Percentiles rank a stretch among this genome's conserved stretches.
Conservation (phyloP, 75 land plant species). For the Cunninghamia lanceolata region DNA sequence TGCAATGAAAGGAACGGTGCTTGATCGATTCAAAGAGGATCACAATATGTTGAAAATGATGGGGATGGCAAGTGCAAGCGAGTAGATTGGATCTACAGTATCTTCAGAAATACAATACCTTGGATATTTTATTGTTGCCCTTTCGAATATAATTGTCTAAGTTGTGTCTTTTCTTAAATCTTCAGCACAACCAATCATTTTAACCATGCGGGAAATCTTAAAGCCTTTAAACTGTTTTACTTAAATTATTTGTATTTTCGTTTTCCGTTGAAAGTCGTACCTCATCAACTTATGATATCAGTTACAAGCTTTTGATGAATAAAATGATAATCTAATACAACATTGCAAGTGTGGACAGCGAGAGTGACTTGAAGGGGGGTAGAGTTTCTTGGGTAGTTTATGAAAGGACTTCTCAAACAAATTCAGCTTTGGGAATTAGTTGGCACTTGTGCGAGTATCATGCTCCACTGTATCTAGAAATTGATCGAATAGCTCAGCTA, state of each 20-base stretch:
- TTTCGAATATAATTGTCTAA: background rate
- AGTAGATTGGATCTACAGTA: conserved; percentile 4
- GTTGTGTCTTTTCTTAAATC: background rate
- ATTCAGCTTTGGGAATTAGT: background rate
- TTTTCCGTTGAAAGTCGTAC: background rate
- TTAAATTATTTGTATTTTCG: background rate
- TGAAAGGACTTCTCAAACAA: background rate
- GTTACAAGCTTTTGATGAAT: background rate
- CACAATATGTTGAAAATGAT: conserved; percentile 96
- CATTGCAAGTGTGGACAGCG: background rate
- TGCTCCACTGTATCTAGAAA: background rate
- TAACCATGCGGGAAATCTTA: background rate
- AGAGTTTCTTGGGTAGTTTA: background rate
- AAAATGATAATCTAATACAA: background rate
- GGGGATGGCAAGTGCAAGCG: conserved; percentile 87
- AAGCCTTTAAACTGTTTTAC: background rate
- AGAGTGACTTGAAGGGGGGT: background rate
- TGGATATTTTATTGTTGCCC: background rate
- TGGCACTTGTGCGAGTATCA: background rate
- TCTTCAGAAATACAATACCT: background rate
- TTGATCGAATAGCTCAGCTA: background rate
- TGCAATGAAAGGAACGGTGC: conserved; percentile 59
- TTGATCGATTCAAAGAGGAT: conserved; percentile 93
- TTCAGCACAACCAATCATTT: background rate
- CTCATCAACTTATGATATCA: background rate